Base-by-base conservation (phyloP, 225 moss, liverwort and hornwort genomes). In the Pleurozium schreberi region DNA sequence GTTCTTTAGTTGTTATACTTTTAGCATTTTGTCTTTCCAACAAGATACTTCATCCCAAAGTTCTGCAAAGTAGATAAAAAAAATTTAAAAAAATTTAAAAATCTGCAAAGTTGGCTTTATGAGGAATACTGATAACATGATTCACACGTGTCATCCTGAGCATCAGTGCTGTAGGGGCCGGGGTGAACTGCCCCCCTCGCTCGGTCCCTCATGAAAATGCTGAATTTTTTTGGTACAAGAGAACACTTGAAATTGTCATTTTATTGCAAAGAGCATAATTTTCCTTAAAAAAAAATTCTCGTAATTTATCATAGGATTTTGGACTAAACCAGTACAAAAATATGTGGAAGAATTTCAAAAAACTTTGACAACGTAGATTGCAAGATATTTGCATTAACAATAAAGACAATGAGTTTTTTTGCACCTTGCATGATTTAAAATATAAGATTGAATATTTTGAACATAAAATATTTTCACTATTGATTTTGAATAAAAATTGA, bases 251-350 rank as follows among this genome's bases (percentile, higher is more conserved):
- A 55, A 55, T 75, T 75, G 8, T 1, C 20, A 11, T 50, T 50
- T 30, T 49, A 4, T 8, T 3, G 20, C 6, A 0, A 8, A 4
- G 3, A n/a, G n/a, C n/a, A n/a, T n/a, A n/a, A n/a, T n/a, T n/a
- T n/a, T n/a, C n/a, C n/a, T n/a, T n/a, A n/a, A n/a, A n/a, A n/a
- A n/a, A n/a, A n/a, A n/a, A n/a, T n/a, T n/a, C n/a, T n/a, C n/a
- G n/a, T n/a, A n/a, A n/a, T n/a, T n/a, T n/a, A n/a, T n/a, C n/a
- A n/a, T n/a, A n/a, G 4, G 3, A 21, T 52, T 5, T 19, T 53
- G 14, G 14, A 53, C 14, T 36, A 14, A 53, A 38, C 5, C 14
- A 36, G 2, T 36, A 2, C 1, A 3, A 14, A 20, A 36, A 36
- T 6, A 4, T 38, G 9, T 5, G 3, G 1, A 38, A 36, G 23